A percentile compares a stretch with the other conserved stretches of the same genome.
Conservation (phyloP, 805 yeast species). For the Myxozyma mucilagina region DNA sequence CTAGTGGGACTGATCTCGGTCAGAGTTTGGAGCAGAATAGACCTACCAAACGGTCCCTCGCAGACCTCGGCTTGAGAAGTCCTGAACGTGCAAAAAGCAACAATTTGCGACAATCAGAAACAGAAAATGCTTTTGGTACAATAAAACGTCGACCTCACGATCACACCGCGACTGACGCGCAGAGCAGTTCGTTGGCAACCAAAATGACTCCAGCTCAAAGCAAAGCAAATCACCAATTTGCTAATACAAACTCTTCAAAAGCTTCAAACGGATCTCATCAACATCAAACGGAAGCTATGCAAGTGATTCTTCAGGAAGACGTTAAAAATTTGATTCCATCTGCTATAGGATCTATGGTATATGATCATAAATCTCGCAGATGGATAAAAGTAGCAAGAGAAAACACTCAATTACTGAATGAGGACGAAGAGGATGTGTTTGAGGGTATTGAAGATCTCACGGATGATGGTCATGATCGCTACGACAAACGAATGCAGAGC, state of each 20-base stretch:
- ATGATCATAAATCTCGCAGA: constrained; percentile 27
- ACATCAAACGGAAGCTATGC: constrained; percentile 21
- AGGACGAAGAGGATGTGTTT: constrained; percentile 33
- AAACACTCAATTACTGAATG: constrained; percentile 8
- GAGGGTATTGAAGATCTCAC: constrained; percentile 35
- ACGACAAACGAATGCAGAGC: background rate
- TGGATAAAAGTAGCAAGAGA: constrained; percentile 27
- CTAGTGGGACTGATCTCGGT: constrained; percentile 24
- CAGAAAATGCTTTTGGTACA: background rate
- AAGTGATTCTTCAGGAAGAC: constrained; percentile 26
- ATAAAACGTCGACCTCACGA: background rate
- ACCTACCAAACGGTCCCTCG: constrained; percentile 14
- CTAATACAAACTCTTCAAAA: background rate
- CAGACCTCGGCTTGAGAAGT: constrained; percentile 19
- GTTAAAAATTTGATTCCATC: constrained; percentile 10
- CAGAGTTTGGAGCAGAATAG: background rate
- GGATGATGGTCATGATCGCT: constrained; percentile 7
- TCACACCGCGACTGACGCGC: background rate
- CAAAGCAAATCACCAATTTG: background rate
- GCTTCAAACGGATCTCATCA: constrained; percentile 8
- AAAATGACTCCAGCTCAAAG: background rate
- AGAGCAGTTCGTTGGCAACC: background rate
- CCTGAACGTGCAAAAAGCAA: constrained; percentile 1
- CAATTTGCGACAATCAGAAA: background rate
- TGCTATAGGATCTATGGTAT: constrained; percentile 10